These are phyloP conservation scores for Endothia cerciana DNA, from an alignment of 2,329 filamentous ascomycete genomes.

Conservation along the genomic window DNA sequence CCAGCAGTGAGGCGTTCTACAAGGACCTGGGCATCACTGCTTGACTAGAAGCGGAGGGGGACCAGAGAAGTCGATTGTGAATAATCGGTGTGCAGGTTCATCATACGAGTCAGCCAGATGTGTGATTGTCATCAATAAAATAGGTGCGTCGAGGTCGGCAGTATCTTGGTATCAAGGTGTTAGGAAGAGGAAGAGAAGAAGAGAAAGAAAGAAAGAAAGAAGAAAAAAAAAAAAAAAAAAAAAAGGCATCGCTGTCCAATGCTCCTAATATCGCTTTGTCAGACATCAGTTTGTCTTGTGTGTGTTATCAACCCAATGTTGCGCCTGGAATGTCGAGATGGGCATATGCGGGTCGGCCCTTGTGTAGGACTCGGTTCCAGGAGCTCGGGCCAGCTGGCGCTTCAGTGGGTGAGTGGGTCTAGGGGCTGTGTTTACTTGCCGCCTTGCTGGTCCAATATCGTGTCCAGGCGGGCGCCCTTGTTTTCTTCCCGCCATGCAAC, in stretches of 20 bases:
- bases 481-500: constrained; percentile 18
- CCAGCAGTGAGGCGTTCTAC: constrained; percentile 80
- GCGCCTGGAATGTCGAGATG: background rate
- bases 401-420: constrained; percentile 1
- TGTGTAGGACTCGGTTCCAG: background rate
- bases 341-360: background rate
- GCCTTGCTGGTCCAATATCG: constrained; percentile 11
- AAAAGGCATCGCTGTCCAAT: background rate
- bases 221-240: background rate
- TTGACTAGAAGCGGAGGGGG: constrained; percentile 29
- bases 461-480: constrained; percentile 8
- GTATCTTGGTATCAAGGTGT: too few species aligned
- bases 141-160: too few species aligned
- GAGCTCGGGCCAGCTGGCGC: constrained; percentile 11
- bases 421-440: constrained; percentile 18
- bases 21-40: constrained; percentile 66
- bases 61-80: constrained; percentile 19
- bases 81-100: too few species aligned
- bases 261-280: background rate
- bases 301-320: background rate
- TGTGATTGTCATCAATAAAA: too few species aligned
- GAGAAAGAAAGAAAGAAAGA: background rate
- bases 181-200: background rate
- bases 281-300: background rate
- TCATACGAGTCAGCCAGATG: too few species aligned